Evolutionary conservation across 2,329 filamentous ascomycete species (phyloP).

Genomic region (Lomentospora prolificans): DNA sequence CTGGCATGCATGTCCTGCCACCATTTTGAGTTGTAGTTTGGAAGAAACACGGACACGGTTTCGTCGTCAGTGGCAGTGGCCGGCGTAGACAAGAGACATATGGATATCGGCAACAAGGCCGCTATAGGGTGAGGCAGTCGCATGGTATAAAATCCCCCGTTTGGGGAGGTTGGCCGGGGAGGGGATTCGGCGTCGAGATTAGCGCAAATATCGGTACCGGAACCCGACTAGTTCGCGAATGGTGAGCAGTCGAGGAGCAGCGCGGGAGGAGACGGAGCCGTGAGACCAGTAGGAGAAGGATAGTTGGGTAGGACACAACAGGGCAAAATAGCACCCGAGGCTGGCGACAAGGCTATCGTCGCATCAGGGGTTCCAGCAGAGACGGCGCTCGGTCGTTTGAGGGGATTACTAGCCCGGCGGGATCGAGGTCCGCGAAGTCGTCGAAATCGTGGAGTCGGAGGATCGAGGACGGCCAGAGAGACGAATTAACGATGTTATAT

Average conservation of each 20-base stretch:
- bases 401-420: neutral
- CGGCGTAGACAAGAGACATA: neutral
- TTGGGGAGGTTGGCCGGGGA: neutral
- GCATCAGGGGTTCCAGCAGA: neutral
- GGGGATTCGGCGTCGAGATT: neutral
- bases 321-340: too few species aligned
- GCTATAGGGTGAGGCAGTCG: conserved; percentile 8
- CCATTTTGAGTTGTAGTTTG: conserved; percentile 29
- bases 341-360: neutral
- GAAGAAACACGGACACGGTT: conserved; percentile 22
- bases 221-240: too few species aligned
- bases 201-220: too few species aligned
- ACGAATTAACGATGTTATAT: neutral
- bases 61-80: neutral
- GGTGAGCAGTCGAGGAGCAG: too few species aligned
- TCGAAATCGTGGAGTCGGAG: neutral
- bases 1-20: conserved; percentile 37
- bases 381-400: neutral
- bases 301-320: too few species aligned
- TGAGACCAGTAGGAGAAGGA: too few species aligned
- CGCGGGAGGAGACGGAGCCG: too few species aligned
- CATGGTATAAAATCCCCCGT: neutral
- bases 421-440: neutral
- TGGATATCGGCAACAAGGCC: neutral
- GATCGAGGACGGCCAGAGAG: neutral